Conservation (phyloP, 352 stramenopile species). For the Globisporangium lucens region DNA sequence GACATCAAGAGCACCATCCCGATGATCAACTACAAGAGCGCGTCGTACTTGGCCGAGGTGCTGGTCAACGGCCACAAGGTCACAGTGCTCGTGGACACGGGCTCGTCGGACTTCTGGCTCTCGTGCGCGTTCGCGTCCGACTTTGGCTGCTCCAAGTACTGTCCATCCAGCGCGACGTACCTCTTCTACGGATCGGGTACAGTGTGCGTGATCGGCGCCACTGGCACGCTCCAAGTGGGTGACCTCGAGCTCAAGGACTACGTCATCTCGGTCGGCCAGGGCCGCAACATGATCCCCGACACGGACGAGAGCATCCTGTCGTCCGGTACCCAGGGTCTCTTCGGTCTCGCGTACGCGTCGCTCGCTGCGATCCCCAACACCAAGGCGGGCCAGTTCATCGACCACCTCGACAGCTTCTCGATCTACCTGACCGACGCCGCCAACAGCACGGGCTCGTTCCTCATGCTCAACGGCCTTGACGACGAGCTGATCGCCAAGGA, state of each 20-base stretch:
- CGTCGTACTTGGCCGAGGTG: slow-evolving; percentile 62
- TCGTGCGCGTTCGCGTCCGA: slow-evolving; percentile 14
- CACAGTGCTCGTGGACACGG: slow-evolving; percentile 69
- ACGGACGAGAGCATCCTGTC: slow-evolving; percentile 33
- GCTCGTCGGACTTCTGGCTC: slow-evolving; percentile 76
- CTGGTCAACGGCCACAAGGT: slow-evolving; percentile 35
- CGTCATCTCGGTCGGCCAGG: slow-evolving; percentile 49
- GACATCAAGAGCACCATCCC: slow-evolving; percentile 1
- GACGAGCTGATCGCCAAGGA: slow-evolving; percentile 42
- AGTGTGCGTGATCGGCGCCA: slow-evolving; percentile 48
- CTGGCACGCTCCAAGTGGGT: slow-evolving; percentile 42
- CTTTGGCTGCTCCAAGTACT: slow-evolving; percentile 33
- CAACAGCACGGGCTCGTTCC: slow-evolving; percentile 46
- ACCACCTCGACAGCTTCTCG: slow-evolving; percentile 62
- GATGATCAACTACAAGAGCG: slow-evolving; percentile 41
- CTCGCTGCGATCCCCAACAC: slow-evolving; percentile 42
- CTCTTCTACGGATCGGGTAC: slow-evolving; percentile 67
- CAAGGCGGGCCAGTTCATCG: slow-evolving; percentile 41
- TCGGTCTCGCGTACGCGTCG: slow-evolving; percentile 56
- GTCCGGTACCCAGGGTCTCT: slow-evolving; percentile 48
- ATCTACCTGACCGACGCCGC: slow-evolving; percentile 56
- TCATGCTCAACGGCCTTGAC: slow-evolving; percentile 67
- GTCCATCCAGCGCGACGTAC: slow-evolving; percentile 29
- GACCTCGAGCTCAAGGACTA: slow-evolving; percentile 42
- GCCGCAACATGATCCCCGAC: slow-evolving; percentile 40